Evolutionary conservation across 345 rosid genomes (phyloP).

Genomic region (Arabis hirsuta): DNA sequence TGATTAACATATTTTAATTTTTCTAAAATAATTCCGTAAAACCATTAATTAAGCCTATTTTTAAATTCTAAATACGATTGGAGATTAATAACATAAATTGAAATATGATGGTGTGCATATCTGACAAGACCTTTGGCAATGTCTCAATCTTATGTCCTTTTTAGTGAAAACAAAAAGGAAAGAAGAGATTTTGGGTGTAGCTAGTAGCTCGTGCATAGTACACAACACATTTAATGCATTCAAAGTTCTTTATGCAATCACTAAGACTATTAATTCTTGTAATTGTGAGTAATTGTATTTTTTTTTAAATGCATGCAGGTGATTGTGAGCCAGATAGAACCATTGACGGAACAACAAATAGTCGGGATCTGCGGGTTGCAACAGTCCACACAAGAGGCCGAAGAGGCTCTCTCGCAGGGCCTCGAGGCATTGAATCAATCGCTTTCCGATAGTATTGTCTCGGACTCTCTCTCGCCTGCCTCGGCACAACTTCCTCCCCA

Average conservation of each 20-base stretch:
- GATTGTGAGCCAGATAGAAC: constrained; percentile 72
- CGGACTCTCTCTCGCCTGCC: constrained; percentile 68
- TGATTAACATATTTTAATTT: background rate
- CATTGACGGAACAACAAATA: constrained; percentile 86
- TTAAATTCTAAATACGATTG: background rate
- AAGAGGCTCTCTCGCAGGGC: constrained; percentile 91
- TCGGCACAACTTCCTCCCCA: constrained; percentile 79
- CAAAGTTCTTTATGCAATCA: constrained; percentile 33
- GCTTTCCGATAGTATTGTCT: constrained; percentile 78
- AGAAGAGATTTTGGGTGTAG: constrained; percentile 32
- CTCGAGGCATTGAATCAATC: constrained; percentile 87
- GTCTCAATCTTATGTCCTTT: constrained; percentile 42
- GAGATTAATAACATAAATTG: background rate
- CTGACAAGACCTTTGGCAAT: constrained; percentile 37
- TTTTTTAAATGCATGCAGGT: constrained; percentile 50
- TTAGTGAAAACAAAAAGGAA: constrained; percentile 44
- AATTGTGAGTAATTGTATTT: background rate
- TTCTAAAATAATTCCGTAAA: background rate
- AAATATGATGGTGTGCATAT: constrained; percentile 23
- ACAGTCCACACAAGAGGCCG: constrained; percentile 87
- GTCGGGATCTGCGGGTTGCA: constrained; percentile 87
- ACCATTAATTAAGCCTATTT: background rate
- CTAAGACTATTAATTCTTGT: background rate
- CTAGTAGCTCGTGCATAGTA: constrained; percentile 43
- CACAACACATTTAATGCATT: constrained; percentile 39